Conservation (phyloP, 2,329 filamentous ascomycete species). For the Ophiostoma australiae region DNA sequence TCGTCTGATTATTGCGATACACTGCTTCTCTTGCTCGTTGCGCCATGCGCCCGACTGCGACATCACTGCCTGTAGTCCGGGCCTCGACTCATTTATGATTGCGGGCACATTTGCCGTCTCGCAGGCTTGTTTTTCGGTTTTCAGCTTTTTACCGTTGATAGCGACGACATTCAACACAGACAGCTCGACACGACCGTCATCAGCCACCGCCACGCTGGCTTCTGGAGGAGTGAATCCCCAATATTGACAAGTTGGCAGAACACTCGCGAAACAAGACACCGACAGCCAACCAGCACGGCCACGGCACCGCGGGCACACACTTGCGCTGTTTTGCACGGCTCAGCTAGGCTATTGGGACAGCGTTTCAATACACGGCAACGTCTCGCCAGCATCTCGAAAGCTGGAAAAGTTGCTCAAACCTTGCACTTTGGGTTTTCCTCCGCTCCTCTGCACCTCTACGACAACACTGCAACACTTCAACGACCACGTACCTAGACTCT, state of each 20-base stretch:
- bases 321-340: neutral
- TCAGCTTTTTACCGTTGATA: neutral
- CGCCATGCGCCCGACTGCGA: slow-evolving; percentile 27
- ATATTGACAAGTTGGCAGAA: neutral
- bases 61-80: slow-evolving; percentile 18
- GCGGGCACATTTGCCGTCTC: neutral
- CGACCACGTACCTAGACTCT: neutral
- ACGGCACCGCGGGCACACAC: neutral
- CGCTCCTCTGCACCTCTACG: no score
- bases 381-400: neutral
- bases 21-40: slow-evolving; percentile 4
- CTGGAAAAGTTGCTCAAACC: neutral
- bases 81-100: slow-evolving; percentile 18
- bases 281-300: neutral
- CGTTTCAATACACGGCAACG: neutral
- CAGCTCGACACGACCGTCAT: neutral
- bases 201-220: slow-evolving; percentile 4
- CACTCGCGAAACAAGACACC: neutral
- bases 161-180: neutral
- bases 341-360: neutral
- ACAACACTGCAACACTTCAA: neutral
- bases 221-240: neutral
- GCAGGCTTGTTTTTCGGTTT: neutral
- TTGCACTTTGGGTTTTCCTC: neutral
- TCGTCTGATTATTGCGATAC: slow-evolving; percentile 2